phyloP scores from a whole-genome alignment of 2,329 filamentous ascomycete genomes.

The Penicillium sp. region DNA sequence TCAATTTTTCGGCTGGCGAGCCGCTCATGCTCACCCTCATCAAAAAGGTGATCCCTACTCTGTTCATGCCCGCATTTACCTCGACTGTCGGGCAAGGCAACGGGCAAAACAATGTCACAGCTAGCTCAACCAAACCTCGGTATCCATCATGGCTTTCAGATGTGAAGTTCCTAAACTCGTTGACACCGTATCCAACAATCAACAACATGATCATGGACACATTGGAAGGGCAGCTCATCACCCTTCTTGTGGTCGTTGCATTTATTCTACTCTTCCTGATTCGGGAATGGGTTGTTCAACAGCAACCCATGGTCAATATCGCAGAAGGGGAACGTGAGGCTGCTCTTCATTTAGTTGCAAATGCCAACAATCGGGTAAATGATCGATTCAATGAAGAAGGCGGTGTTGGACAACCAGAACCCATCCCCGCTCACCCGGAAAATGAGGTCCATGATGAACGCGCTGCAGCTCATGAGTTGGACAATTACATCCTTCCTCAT shows the following conservation, averaged over 20 bases:
- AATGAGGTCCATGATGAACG: conserved; percentile 6
- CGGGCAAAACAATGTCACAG: conserved; percentile 27
- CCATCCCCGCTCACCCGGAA: conserved; percentile 9
- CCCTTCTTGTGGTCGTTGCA: conserved; percentile 81
- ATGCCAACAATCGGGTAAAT: conserved; percentile 25
- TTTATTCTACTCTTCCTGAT: conserved; percentile 98
- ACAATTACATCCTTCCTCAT: conserved; percentile 2
- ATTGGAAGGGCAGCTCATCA: conserved; percentile 91
- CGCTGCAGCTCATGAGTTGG: conserved; percentile 8
- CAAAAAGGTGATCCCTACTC: conserved; percentile 43
- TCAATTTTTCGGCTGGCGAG: conserved; percentile 44
- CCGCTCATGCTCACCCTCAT: conserved; percentile 47
- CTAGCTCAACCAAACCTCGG: conserved; percentile 31
- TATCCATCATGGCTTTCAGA: conserved; percentile 58
- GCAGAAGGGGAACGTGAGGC: conserved; percentile 55
- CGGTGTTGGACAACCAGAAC: conserved; percentile 11
- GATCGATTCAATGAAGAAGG: conserved; percentile 25
- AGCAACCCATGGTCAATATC: conserved; percentile 89
- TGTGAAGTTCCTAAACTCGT: conserved; percentile 51
- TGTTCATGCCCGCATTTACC: conserved; percentile 33
- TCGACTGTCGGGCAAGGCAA: conserved; percentile 28
- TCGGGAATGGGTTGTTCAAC: conserved; percentile 95
- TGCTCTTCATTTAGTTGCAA: conserved; percentile 47
- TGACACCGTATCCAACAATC: conserved; percentile 66
- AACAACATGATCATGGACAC: conserved; percentile 80